Evolutionary conservation across 352 stramenopile genomes (phyloP), one percentile per base, ranked within the genome.

Genomic region (Pythium phragmitis): DNA sequence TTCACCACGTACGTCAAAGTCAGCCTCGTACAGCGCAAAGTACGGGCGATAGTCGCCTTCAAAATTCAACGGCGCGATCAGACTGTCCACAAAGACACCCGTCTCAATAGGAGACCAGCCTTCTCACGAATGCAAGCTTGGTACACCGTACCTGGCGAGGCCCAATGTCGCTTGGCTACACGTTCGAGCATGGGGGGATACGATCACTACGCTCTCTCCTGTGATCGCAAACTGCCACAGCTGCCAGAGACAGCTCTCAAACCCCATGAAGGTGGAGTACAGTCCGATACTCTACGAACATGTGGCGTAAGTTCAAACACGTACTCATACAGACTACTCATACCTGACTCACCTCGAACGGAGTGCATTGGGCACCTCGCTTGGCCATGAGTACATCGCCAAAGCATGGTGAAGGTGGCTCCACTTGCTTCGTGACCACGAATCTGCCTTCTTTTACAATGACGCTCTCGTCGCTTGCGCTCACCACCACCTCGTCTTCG

Each of bases 181-280:
- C 16, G 82, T 91, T 60, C 83, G 72, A 17, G 88, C 81, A 48
- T 89, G 82, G 9, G 88, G 87, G 11, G 87, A 89, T 41, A 93
- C 55, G 4, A 96, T 86, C 3, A 95, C 61, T 34, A 95, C 60
- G 42, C 86, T 94, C 60, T 94, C 82, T 17, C 86, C 88, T 23
- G 80, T 91, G 46, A 96, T 91, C 3, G 84, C 84, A 12, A 95
- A 68, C 65, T 96, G 86, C 88, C 88, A 96, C 12, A 96, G 55
- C 28, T 90, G 57, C 88, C 88, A 96, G 2, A 96, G 48, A 9
- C 73, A 83, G 50, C 70, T 75, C 58, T 91, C 83, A 23, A 94
- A 57, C 3, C 83, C 83, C 9, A 87, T 70, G 69, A 95, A 96
- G 58, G 80, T 96, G 8, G 85, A 92, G 66, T 91, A 96, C 42